phyloP scores from a whole-genome alignment of 2,329 filamentous ascomycete genomes.

The Diaporthe australafricana region DNA sequence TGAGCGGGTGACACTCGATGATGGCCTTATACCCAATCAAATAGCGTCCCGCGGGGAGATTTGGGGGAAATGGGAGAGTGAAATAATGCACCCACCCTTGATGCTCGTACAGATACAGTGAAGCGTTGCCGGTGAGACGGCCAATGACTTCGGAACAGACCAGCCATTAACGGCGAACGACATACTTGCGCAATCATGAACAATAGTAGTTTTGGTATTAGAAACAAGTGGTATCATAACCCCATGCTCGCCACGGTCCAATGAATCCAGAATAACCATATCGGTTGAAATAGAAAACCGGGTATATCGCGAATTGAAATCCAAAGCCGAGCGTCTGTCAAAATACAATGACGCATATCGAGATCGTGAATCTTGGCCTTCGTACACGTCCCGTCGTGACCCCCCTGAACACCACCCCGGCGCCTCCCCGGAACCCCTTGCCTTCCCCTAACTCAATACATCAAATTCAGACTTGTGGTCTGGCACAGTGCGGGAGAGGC shows the following conservation, averaged over 20 bases:
- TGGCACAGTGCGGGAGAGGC: not conserved
- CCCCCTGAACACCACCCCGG: not conserved
- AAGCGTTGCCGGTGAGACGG: too few relatives aligned
- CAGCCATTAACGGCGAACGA: too few relatives aligned
- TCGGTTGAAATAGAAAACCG: slow-evolving; percentile 9
- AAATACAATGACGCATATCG: not conserved
- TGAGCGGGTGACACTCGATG: too few relatives aligned
- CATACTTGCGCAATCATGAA: not conserved
- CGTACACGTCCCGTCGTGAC: not conserved
- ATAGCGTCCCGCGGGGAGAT: too few relatives aligned
- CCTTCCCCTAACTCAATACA: not conserved
- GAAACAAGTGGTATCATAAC: slow-evolving; percentile 28
- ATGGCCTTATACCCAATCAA: not conserved
- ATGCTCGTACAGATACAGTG: too few relatives aligned
- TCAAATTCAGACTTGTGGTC: not conserved
- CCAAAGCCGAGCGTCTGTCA: not conserved
- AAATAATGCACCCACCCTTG: too few relatives aligned
- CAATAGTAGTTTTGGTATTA: not conserved
- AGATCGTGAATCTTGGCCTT: not conserved
- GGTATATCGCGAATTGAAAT: slow-evolving; percentile 20
- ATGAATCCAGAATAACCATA: slow-evolving; percentile 18
- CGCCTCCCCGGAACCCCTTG: not conserved
- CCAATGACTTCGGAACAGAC: too few relatives aligned
- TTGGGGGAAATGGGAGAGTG: too few relatives aligned
- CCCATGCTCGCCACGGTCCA: not conserved